Percentiles rank a stretch among this genome's conserved stretches.
Conservation (phyloP, 257 asterid species). For the Gentiana dahurica region DNA sequence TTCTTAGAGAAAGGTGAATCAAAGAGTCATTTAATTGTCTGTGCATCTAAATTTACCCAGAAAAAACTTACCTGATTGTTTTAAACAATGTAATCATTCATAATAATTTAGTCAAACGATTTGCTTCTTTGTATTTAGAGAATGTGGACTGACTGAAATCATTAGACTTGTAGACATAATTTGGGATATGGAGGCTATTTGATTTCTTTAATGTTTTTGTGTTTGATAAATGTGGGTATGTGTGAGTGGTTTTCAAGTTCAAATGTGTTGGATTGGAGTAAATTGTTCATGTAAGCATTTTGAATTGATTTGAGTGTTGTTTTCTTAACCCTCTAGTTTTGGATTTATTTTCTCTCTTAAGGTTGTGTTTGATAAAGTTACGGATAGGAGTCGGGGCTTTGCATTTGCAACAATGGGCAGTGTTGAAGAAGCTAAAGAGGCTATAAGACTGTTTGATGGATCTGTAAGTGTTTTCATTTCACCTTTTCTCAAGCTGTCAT, state of each 20-base stretch:
- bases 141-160: too few relatives aligned
- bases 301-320: neutral
- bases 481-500: neutral
- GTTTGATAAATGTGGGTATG: neutral
- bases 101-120: too few relatives aligned
- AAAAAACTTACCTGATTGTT: too few relatives aligned
- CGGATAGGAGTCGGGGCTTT: constrained; percentile 91
- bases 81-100: too few relatives aligned
- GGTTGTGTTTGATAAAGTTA: constrained; percentile 75
- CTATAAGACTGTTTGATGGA: constrained; percentile 73
- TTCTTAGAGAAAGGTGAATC: too few relatives aligned
- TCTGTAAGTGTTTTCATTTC: constrained; percentile 53
- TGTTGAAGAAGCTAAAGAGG: constrained; percentile 75
- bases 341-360: constrained; percentile 13
- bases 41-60: too few relatives aligned
- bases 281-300: neutral
- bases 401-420: constrained; percentile 83
- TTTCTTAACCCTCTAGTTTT: constrained; percentile 7
- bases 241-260: neutral
- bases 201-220: neutral
- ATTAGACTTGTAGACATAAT: too few relatives aligned
- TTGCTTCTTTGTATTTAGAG: too few relatives aligned
- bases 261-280: neutral
- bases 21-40: too few relatives aligned
- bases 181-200: too few relatives aligned